Evolutionary conservation across 768 basidiomycete genomes (phyloP).

Genomic region (Phaffia australis): DNA sequence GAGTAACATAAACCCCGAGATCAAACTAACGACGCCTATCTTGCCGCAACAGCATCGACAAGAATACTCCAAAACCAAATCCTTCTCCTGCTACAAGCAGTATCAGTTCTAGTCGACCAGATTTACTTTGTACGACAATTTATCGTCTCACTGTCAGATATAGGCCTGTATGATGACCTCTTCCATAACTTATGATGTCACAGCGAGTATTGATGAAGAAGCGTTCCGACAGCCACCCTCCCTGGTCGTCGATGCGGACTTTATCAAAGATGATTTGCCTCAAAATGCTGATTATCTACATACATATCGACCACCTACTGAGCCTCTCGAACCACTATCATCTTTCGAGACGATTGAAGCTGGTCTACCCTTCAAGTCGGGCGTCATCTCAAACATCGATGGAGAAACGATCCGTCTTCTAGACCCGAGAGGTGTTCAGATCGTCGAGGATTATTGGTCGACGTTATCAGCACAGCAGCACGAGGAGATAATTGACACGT

Average conservation of each 20-base stretch:
- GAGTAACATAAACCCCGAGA: too few relatives aligned
- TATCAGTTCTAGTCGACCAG: too few relatives aligned
- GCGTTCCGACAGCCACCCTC: slow-evolving; percentile 68
- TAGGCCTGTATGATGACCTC: slow-evolving; percentile 24
- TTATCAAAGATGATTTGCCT: slow-evolving; percentile 85
- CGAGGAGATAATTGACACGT: background rate
- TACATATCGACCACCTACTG: slow-evolving; percentile 28
- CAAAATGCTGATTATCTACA: slow-evolving; percentile 80
- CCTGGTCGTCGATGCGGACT: slow-evolving; percentile 67
- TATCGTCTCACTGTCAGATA: too few relatives aligned
- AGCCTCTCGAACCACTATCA: slow-evolving; percentile 6
- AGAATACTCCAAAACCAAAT: too few relatives aligned
- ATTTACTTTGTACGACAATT: too few relatives aligned
- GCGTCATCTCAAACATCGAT: slow-evolving; percentile 42
- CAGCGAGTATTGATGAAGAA: slow-evolving; percentile 55
- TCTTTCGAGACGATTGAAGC: slow-evolving; percentile 17
- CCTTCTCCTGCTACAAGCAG: too few relatives aligned
- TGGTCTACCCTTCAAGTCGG: background rate
- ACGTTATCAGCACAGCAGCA: background rate
- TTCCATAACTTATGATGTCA: slow-evolving; percentile 25
- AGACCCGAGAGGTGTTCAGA: slow-evolving; percentile 50
- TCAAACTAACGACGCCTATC: too few relatives aligned
- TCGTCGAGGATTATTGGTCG: slow-evolving; percentile 57
- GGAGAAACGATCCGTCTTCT: slow-evolving; percentile 81
- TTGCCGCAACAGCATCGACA: too few relatives aligned